Percentiles rank a stretch among this genome's conserved stretches.
phyloP scores from a whole-genome alignment of 169 alveolate species.

The Eimeria falciformis region DNA sequence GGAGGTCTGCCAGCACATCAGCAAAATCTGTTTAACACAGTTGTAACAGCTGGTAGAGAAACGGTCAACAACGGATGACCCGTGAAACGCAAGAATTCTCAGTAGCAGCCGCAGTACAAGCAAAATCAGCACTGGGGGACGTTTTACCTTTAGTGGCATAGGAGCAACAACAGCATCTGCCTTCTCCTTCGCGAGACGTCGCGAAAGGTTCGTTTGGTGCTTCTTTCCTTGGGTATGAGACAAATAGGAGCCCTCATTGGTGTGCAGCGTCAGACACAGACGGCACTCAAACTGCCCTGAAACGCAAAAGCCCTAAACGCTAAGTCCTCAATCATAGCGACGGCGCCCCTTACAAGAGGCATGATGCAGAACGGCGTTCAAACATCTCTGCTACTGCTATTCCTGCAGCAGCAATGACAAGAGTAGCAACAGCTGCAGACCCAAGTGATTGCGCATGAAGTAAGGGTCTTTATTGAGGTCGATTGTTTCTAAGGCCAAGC shows the following conservation, averaged over 20 bases:
- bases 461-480: conserved; percentile 98
- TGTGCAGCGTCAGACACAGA: conserved; percentile 98
- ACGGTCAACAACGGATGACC: not conserved
- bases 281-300: conserved; percentile 90
- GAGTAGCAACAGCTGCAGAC: conserved; percentile 73
- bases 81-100: not conserved
- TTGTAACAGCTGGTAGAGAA: not conserved
- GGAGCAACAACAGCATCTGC: conserved; percentile 87
- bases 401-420: not conserved
- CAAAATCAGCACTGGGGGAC: not conserved
- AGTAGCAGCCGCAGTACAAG: not conserved
- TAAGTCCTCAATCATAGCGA: not conserved
- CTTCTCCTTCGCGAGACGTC: conserved; percentile 96
- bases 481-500: conserved; percentile 96
- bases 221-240: conserved; percentile 98
- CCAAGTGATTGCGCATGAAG: conserved; percentile 96
- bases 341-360: not conserved
- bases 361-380: not conserved
- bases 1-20: conserved; percentile 52
- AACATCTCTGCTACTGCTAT: not conserved
- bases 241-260: conserved; percentile 98
- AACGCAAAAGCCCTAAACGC: not conserved
- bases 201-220: conserved; percentile 93
- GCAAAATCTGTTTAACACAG: not conserved
- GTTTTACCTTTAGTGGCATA: conserved; percentile 85